Conservation (phyloP, 306 rosid species). For the Datisca glomerata region DNA sequence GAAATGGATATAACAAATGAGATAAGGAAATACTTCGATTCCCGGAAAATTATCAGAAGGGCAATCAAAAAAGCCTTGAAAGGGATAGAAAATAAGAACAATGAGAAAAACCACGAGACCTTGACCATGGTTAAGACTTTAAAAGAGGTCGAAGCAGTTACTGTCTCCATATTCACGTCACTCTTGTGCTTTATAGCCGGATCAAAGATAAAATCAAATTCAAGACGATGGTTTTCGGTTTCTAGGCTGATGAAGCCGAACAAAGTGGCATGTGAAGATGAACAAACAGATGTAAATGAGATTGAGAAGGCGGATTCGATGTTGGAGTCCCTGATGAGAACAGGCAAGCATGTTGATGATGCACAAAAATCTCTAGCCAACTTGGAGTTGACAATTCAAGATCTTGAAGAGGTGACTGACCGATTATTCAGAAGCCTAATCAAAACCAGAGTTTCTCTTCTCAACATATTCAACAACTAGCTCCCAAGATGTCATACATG, state of each 20-base stretch:
- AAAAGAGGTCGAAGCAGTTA: conserved; percentile 12
- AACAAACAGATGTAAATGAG: conserved; percentile 4
- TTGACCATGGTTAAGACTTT: conserved; percentile 1
- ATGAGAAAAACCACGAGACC: conserved; percentile 2
- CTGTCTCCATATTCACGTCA: conserved; percentile 3
- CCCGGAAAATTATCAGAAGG: conserved; percentile 15
- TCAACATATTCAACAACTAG: conserved; percentile 22
- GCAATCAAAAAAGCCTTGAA: conserved; percentile 14
- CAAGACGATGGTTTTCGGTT: conserved; percentile 12
- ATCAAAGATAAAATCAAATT: conserved; percentile 5
- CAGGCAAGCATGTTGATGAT: conserved; percentile 6
- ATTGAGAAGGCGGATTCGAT: conserved; percentile 8
- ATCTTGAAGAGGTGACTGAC: conserved; percentile 11
- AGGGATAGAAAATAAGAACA: conserved; percentile 2
- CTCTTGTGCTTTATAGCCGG: conserved; percentile 12
- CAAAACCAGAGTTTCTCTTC: conserved; percentile 20
- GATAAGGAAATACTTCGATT: conserved; percentile 3
- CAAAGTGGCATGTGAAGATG: conserved; percentile 9
- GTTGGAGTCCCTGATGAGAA: conserved; percentile 1
- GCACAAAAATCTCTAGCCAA: conserved; percentile 6
- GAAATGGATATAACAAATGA: conserved; percentile 8
- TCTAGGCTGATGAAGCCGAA: conserved; percentile 19
- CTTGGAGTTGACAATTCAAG: conserved; percentile 10
- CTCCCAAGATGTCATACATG: too few relatives aligned
- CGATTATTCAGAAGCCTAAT: conserved; percentile 14